Evolutionary conservation across 2,329 filamentous ascomycete genomes (phyloP).

Genomic region (Phyllosticta citriasiana): DNA sequence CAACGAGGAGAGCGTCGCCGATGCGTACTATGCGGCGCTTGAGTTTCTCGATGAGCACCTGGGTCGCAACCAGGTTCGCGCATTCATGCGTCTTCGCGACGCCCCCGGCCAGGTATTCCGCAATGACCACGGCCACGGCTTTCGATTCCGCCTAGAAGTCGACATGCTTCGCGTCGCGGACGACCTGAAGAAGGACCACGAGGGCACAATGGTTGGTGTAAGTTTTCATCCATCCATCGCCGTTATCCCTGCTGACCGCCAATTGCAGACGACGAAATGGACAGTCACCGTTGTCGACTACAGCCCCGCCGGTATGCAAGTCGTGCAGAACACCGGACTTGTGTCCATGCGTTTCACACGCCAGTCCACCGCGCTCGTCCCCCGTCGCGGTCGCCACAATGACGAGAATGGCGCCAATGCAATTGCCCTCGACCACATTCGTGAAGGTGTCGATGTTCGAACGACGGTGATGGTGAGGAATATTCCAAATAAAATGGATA

Average conservation of each 20-base stretch:
- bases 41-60: slow-evolving; percentile 13
- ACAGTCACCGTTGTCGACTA: not conserved
- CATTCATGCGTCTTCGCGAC: slow-evolving; percentile 7
- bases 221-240: slow-evolving; percentile 10
- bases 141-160: slow-evolving; percentile 24
- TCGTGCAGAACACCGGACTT: not conserved
- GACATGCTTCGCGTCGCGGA: slow-evolving; percentile 13
- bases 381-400: slow-evolving; percentile 7
- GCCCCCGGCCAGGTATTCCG: slow-evolving; percentile 8
- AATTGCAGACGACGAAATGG: not conserved
- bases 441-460: slow-evolving; percentile 37
- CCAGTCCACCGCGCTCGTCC: slow-evolving; percentile 13
- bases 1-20: too few species aligned
- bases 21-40: slow-evolving; percentile 12
- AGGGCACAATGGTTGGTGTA: slow-evolving; percentile 15
- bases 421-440: slow-evolving; percentile 29
- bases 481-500: slow-evolving; percentile 83
- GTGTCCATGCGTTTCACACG: not conserved
- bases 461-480: slow-evolving; percentile 80
- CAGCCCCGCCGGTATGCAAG: not conserved
- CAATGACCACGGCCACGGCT: slow-evolving; percentile 13
- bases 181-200: not conserved
- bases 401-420: slow-evolving; percentile 25
- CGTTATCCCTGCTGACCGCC: slow-evolving; percentile 7
- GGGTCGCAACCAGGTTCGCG: slow-evolving; percentile 11